phyloP scores from a whole-genome alignment of 1,284 basidiomycete genomes.

The Paramarasmius palmivorus region DNA sequence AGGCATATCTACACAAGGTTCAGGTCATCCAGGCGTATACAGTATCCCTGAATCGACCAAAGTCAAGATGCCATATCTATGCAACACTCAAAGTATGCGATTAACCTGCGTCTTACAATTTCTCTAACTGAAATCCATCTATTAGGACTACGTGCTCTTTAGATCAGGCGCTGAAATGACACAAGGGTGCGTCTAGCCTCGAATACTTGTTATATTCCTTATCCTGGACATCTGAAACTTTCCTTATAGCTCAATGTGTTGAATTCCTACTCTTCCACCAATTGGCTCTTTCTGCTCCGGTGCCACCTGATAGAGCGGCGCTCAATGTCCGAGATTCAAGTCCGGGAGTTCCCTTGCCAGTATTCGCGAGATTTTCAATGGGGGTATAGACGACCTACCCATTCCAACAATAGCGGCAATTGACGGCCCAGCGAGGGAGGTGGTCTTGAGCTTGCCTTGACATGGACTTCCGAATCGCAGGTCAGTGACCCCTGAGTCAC shows the following conservation, averaged over 20 bases:
- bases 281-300: conserved; percentile 88
- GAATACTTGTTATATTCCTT: too few relatives aligned
- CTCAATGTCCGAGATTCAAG: conserved; percentile 74
- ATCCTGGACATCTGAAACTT: background rate
- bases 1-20: conserved; percentile 16
- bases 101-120: background rate
- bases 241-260: conserved; percentile 62
- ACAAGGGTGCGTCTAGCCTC: conserved; percentile 3
- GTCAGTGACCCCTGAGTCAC: conserved; percentile 36
- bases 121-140: too few relatives aligned
- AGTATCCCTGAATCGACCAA: conserved; percentile 15
- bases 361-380: conserved; percentile 70
- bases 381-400: conserved; percentile 77
- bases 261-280: conserved; percentile 75
- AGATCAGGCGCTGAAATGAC: conserved; percentile 6
- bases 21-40: conserved; percentile 13
- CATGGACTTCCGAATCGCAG: conserved; percentile 89
- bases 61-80: conserved; percentile 13
- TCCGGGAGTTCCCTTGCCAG: conserved; percentile 80
- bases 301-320: conserved; percentile 85
- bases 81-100: conserved; percentile 5
- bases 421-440: conserved; percentile 90
- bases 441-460: conserved; percentile 84
- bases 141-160: conserved; percentile 9
- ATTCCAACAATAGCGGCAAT: conserved; percentile 92